Conservation (phyloP, 768 basidiomycete species). For the Lactarius indigo region DNA sequence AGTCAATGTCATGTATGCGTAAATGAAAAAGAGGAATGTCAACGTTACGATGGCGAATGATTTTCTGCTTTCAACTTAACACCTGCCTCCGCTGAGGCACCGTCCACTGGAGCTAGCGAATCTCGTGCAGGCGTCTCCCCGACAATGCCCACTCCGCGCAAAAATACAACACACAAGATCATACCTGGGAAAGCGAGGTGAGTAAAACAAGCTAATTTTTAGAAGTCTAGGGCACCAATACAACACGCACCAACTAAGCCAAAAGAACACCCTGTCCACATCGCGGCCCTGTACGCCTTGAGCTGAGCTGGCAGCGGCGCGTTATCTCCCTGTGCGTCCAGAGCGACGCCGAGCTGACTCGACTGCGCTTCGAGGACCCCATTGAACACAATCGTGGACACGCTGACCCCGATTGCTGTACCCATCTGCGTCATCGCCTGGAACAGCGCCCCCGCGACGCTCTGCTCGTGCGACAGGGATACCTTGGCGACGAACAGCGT, state of each 20-base stretch:
- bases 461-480: conserved; percentile 65
- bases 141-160: conserved; percentile 41
- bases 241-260: conserved; percentile 49
- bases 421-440: conserved; percentile 81
- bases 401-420: conserved; percentile 63
- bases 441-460: conserved; percentile 70
- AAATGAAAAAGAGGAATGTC: neutral
- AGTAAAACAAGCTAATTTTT: neutral
- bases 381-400: conserved; percentile 70
- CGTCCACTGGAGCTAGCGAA: neutral
- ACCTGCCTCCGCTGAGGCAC: neutral
- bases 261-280: conserved; percentile 64
- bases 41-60: neutral
- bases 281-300: conserved; percentile 56
- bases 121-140: conserved; percentile 29
- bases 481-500: conserved; percentile 73
- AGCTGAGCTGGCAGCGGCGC: conserved; percentile 40
- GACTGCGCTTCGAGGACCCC: conserved; percentile 40
- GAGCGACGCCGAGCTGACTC: conserved; percentile 32
- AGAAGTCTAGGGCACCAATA: neutral
- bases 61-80: neutral
- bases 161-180: conserved; percentile 18
- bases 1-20: neutral
- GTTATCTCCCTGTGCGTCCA: conserved; percentile 31
- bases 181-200: conserved; percentile 9